These are phyloP conservation scores for Rosa lucieae DNA, from an alignment of 306 rosid species.

Conservation along the genomic window DNA sequence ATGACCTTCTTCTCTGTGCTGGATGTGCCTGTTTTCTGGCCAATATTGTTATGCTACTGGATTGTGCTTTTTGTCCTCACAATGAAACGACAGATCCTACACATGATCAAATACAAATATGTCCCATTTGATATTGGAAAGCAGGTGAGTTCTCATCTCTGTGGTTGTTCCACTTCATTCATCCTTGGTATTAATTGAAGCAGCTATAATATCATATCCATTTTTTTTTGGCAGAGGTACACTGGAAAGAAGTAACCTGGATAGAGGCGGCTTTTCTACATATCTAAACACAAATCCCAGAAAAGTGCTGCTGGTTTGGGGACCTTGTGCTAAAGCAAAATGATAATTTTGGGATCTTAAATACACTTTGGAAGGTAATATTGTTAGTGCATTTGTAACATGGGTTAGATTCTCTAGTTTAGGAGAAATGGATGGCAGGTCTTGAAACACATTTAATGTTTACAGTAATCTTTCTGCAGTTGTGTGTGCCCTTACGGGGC, in stretches of 20 bases:
- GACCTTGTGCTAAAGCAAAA: neutral
- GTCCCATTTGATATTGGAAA: constrained; percentile 63
- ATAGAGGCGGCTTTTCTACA: neutral
- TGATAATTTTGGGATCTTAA: neutral
- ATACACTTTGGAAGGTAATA: constrained; percentile 5
- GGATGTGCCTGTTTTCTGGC: constrained; percentile 78
- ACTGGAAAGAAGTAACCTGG: constrained; percentile 13
- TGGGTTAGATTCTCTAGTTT: constrained; percentile 18
- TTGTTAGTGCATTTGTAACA: neutral
- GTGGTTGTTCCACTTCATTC: neutral
- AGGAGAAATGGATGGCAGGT: constrained; percentile 10
- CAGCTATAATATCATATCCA: neutral
- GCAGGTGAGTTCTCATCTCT: constrained; percentile 37
- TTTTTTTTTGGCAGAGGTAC: constrained; percentile 17
- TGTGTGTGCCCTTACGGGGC: neutral
- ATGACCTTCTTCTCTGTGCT: constrained; percentile 64
- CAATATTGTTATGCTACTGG: constrained; percentile 69
- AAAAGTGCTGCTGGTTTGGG: neutral
- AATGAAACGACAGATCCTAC: constrained; percentile 75
- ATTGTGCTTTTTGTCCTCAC: constrained; percentile 63
- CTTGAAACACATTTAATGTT: constrained; percentile 7
- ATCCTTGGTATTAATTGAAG: neutral
- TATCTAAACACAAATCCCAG: neutral
- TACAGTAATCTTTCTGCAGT: neutral
- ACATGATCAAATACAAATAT: constrained; percentile 69